Conservation (phyloP, 2,329 filamentous ascomycete species). For the Claviceps arundinis region DNA sequence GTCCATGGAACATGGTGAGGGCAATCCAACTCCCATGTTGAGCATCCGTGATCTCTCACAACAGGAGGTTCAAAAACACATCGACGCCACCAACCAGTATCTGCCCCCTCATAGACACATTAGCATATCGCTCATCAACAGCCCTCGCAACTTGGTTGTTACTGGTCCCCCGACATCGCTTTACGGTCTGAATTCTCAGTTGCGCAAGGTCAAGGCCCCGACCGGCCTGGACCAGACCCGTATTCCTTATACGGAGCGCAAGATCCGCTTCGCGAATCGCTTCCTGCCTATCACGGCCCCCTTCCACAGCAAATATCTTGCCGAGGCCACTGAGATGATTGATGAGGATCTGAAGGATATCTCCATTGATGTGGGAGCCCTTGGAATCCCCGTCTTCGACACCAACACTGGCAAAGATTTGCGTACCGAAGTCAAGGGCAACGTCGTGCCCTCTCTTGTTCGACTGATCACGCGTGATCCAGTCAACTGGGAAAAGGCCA, state of each 20-base stretch:
- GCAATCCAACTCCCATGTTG: conserved; percentile 91
- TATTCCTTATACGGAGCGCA: conserved; percentile 88
- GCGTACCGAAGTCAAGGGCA: conserved; percentile 52
- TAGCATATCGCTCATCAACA: conserved; percentile 90
- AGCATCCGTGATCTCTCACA: conserved; percentile 89
- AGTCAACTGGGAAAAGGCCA: conserved; percentile 94
- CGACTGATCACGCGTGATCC: conserved; percentile 90
- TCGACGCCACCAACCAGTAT: conserved; percentile 94
- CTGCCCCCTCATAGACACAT: conserved; percentile 87
- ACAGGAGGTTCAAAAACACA: conserved; percentile 85
- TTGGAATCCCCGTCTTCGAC: conserved; percentile 79
- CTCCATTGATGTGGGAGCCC: conserved; percentile 54
- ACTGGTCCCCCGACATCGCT: conserved; percentile 92
- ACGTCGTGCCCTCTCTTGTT: conserved; percentile 75
- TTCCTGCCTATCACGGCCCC: conserved; percentile 96
- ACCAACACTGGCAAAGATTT: conserved; percentile 83
- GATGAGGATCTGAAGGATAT: conserved; percentile 79
- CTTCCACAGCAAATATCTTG: conserved; percentile 93
- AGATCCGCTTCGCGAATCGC: conserved; percentile 90
- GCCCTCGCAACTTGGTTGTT: conserved; percentile 90
- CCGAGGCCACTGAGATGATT: conserved; percentile 68
- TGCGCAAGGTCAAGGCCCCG: conserved; percentile 93
- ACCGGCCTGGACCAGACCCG: conserved; percentile 95
- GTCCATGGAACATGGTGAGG: conserved; percentile 87
- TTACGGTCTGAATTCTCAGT: conserved; percentile 86